A percentile compares a stretch with the other conserved stretches of the same genome.
phyloP scores from a whole-genome alignment of 2,329 filamentous ascomycete genomes.

The Diaporthe batatas region DNA sequence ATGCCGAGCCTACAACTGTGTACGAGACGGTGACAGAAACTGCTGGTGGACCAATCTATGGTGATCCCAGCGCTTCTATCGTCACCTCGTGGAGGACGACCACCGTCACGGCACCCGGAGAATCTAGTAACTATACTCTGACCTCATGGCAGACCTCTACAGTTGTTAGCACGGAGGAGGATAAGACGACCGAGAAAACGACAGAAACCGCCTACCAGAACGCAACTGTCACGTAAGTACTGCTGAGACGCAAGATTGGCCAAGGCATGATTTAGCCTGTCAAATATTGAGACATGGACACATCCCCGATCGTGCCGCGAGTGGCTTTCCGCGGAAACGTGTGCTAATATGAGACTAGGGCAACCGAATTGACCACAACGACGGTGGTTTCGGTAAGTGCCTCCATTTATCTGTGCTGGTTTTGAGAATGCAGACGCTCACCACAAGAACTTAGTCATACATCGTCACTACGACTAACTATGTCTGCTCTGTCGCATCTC shows the following conservation, averaged over 20 bases:
- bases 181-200: constrained; percentile 33
- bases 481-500: constrained; percentile 28
- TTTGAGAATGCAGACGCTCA: background rate
- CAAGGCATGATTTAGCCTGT: background rate
- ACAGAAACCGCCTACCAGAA: constrained; percentile 34
- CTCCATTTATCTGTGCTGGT: background rate
- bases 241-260: background rate
- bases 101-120: constrained; percentile 24
- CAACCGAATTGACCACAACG: constrained; percentile 29
- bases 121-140: constrained; percentile 27
- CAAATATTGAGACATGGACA: constrained; percentile 2
- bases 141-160: constrained; percentile 31
- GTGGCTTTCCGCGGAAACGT: background rate
- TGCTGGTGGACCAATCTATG: background rate
- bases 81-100: constrained; percentile 31
- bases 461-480: constrained; percentile 26
- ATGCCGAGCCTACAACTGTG: constrained; percentile 19
- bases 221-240: constrained; percentile 28
- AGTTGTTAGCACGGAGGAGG: constrained; percentile 22
- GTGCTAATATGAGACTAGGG: constrained; percentile 24
- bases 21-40: constrained; percentile 20
- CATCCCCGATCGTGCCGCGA: background rate
- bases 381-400: constrained; percentile 24
- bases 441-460: background rate
- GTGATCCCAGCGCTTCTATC: background rate